Evolutionary conservation across 2,329 filamentous ascomycete species (phyloP).

Genomic region (Westerdykella sp.): DNA sequence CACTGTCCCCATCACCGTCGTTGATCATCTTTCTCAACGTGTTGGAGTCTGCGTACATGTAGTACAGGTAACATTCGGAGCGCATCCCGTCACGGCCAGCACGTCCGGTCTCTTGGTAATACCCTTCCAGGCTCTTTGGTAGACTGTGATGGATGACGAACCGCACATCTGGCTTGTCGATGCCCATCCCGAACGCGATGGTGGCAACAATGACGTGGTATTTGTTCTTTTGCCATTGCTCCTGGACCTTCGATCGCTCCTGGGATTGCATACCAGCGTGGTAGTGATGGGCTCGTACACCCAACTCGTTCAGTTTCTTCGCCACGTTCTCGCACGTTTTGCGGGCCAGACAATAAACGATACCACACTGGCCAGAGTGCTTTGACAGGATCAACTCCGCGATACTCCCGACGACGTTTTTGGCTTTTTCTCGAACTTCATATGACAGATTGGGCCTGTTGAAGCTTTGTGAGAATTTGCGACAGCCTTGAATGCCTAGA

Average conservation of each 20-base stretch:
- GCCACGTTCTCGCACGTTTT: conserved; percentile 79
- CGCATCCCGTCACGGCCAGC: conserved; percentile 84
- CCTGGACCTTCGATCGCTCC: conserved; percentile 66
- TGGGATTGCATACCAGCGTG: conserved; percentile 69
- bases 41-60: conserved; percentile 69
- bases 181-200: conserved; percentile 99
- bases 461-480: conserved; percentile 86
- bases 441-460: conserved; percentile 94
- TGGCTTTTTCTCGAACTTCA: conserved; percentile 68
- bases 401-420: conserved; percentile 51
- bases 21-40: conserved; percentile 75
- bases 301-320: conserved; percentile 55
- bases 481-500: conserved; percentile 71
- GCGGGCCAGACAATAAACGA: conserved; percentile 86
- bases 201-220: conserved; percentile 93
- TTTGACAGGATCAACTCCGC: conserved; percentile 62
- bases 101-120: conserved; percentile 96
- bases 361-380: conserved; percentile 70
- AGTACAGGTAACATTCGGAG: conserved; percentile 88
- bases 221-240: conserved; percentile 71
- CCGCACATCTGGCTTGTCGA: conserved; percentile 93
- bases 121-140: conserved; percentile 93
- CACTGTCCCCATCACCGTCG: conserved; percentile 65
- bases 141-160: conserved; percentile 93
- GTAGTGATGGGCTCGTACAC: conserved; percentile 74